Percentiles rank a stretch among this genome's conserved stretches.
Conservation (phyloP, 129 eudicot genomes). For the Rutidosis leptorrhynchoides region DNA sequence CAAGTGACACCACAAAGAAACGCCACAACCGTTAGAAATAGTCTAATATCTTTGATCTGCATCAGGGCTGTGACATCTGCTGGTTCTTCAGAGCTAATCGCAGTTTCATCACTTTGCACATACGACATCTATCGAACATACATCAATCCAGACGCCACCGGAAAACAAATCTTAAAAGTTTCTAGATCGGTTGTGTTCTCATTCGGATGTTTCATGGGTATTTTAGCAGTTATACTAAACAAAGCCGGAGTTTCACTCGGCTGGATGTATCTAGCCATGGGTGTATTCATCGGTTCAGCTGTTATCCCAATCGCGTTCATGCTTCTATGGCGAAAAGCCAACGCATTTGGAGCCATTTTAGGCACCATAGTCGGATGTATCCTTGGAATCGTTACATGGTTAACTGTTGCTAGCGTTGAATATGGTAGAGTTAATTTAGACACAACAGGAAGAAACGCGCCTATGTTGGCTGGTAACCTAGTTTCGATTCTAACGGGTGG, state of each 20-base stretch:
- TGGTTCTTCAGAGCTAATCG: conserved; percentile 91
- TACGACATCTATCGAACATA: conserved; percentile 94
- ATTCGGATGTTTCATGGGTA: conserved; percentile 93
- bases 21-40: too few species aligned
- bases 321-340: conserved; percentile 92
- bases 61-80: conserved; percentile 98
- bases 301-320: conserved; percentile 89
- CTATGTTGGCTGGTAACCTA: conserved; percentile 90
- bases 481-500: conserved; percentile 87
- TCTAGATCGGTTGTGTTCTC: conserved; percentile 66
- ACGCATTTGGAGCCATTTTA: conserved; percentile 72
- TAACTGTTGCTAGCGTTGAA: conserved; percentile 66
- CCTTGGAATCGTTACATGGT: conserved; percentile 71
- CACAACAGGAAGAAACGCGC: conserved; percentile 90
- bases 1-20: too few species aligned
- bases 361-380: conserved; percentile 69
- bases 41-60: conserved; percentile 8
- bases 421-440: conserved; percentile 83
- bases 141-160: conserved; percentile 78
- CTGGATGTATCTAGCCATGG: conserved; percentile 99
- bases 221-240: conserved; percentile 84
- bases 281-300: conserved; percentile 92
- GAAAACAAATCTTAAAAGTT: conserved; percentile 87
- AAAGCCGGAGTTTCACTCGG: conserved; percentile 86
- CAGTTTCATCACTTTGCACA: conserved; percentile 93